Base-by-base conservation (phyloP, 2,329 filamentous ascomycete species). In the Colletotrichum sp. region DNA sequence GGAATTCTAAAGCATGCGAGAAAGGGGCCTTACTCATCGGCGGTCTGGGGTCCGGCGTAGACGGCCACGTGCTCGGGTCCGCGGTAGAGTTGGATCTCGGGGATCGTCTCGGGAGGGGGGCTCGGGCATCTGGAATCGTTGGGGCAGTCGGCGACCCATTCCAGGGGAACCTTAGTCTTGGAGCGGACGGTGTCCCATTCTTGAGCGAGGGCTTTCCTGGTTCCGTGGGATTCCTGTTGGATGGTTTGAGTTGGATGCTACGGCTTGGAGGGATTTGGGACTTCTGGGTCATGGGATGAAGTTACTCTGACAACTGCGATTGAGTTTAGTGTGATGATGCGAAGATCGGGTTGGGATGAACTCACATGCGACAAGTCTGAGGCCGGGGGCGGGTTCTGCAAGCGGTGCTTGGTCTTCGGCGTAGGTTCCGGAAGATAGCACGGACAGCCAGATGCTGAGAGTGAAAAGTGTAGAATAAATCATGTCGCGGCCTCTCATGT, bases 351-450 rank as follows among this genome's bases (percentile, higher is more conserved):
- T 39, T 62, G 10, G n/a, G 26, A 39, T 15, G 22, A 26, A 76
- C 74, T 69, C 26, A 76, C 74, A 74, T 13, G 70, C 70, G 26
- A 76, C 62, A 2, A 74, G 65, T n/a, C 26, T 62, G 30, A 60
- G 24, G 5, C 39, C 15, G 5, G 8, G 24, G 18, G 3, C 2
- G 10, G 15, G 15, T 6, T 55, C 26, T 12, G 57, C 28, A 8
- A 72, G 73, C 63, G 39, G 26, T 16, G 55, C 63, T 22, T 75
- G 69, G 4, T 64, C 55, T 16, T n/a, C 4, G 5, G 52, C n/a
- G 10, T 36, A 32, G 16, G 52, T 28, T 39, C 34, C 22, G 4
- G 32, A 36, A 6, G 22, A n/a, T 5, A 75, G 28, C n/a, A 76
- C 15, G 5, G 32, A 16, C 18, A 66, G 24, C 32, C 36, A 73